Conservation (phyloP, 371 early-diverging fungal species). For the Mucor mucedo region DNA sequence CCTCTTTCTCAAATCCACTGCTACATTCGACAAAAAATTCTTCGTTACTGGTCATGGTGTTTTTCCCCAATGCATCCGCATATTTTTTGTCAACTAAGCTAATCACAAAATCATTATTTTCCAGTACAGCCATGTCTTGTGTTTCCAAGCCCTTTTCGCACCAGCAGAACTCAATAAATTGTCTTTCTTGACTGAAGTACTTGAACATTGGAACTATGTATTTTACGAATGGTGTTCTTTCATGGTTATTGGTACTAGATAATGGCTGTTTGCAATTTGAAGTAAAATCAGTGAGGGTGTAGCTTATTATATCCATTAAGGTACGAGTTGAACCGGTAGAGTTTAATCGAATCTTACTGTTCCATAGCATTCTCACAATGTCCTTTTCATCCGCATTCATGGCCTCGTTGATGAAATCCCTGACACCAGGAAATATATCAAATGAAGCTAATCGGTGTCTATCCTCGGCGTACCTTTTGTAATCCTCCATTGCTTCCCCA, state of each 20-base stretch:
- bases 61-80: conserved; percentile 20
- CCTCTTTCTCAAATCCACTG: conserved; percentile 17
- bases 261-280: conserved; percentile 22
- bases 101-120: conserved; percentile 9
- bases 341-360: conserved; percentile 10
- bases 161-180: conserved; percentile 5
- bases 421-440: conserved; percentile 15
- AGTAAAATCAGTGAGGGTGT: conserved; percentile 17
- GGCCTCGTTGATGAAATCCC: conserved; percentile 8
- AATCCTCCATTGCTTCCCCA: conserved; percentile 12
- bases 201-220: conserved; percentile 20
- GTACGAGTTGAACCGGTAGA: conserved; percentile 20
- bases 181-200: conserved; percentile 15
- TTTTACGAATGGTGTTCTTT: conserved; percentile 23
- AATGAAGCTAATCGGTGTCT: conserved; percentile 16
- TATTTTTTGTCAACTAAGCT: conserved; percentile 11
- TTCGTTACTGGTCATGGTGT: conserved; percentile 17
- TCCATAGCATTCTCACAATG: conserved; percentile 13
- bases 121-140: background rate
- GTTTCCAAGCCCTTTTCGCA: conserved; percentile 9
- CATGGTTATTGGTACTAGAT: conserved; percentile 11
- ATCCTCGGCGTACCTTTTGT: conserved; percentile 6
- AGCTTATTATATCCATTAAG: conserved; percentile 21
- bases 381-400: conserved; percentile 14
- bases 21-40: conserved; percentile 20